These are phyloP conservation scores for Apophysomyces trapeziformis DNA, from an alignment of 371 early-diverging fungal genomes.

Conservation along the genomic window DNA sequence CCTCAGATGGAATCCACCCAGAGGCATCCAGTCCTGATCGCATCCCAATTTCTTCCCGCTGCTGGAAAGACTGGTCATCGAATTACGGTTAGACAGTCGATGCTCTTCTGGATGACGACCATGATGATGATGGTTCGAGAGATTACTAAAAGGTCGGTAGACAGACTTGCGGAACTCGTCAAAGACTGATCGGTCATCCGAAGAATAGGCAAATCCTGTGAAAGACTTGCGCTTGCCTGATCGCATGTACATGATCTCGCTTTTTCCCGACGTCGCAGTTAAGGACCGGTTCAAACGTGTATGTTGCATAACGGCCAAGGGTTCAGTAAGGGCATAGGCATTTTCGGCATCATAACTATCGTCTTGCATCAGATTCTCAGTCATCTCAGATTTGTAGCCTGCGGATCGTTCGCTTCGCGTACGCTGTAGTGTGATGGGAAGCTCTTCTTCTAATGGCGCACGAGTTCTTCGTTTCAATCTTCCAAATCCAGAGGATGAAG, in stretches of 20 bases:
- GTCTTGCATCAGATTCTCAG: background rate
- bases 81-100: conserved; percentile 18
- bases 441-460: conserved; percentile 31
- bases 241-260: conserved; percentile 53
- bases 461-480: conserved; percentile 11
- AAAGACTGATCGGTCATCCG: conserved; percentile 51
- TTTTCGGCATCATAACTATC: conserved; percentile 24
- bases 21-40: conserved; percentile 46
- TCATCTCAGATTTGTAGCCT: conserved; percentile 15
- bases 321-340: conserved; percentile 21
- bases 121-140: no score
- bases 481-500: background rate
- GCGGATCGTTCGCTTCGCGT: conserved; percentile 31
- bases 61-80: conserved; percentile 19
- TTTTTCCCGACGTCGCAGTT: conserved; percentile 30
- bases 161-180: conserved; percentile 49
- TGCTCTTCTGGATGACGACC: no score
- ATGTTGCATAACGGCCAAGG: conserved; percentile 12
- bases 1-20: conserved; percentile 34
- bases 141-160: conserved; percentile 27
- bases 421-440: conserved; percentile 37
- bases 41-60: conserved; percentile 1
- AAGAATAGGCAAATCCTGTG: conserved; percentile 53
- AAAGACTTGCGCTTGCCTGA: conserved; percentile 52
- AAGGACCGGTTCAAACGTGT: conserved; percentile 26